Base-by-base conservation (phyloP, 2,329 filamentous ascomycete species). In the Blastomyces gilchristii region DNA sequence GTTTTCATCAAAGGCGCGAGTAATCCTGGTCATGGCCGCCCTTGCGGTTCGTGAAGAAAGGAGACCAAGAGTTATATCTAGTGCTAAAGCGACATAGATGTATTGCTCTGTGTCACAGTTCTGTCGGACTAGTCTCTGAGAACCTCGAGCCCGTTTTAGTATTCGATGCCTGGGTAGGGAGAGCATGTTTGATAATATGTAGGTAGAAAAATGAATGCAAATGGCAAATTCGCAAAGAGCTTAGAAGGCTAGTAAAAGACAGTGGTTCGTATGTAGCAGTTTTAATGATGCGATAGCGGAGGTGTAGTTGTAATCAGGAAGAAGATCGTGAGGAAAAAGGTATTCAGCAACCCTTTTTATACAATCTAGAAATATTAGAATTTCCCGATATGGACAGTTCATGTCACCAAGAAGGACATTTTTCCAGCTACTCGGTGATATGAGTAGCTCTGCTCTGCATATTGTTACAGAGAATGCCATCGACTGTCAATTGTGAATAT, bases 81-180 rank as follows among this genome's bases (percentile, higher is more conserved):
- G 41, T 28, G 58, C 58, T 49, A 43, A 60, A 16, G 58, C 58
- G 43, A 60, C 41, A 50, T 60, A 52, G 25, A 28, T 31, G 58
- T 60, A 50, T 60, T 47, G 22, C 41, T 31, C 41, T 14, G 58
- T 60, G 11, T n/a, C 28, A 8, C 11, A 2, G 16, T 4, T 8
- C 37, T 60, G 43, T 52, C 41, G 58, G 25, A 0, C 25, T 25
- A 60, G 37, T 12, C n/a, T 31, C 22, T 11, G n/a, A 8, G 47
- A 49, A 9, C 58, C 43, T 7, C 3, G 25, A 49, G 58, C 28
- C 14, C 58, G 25, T 49, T 52, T 28, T 25, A 50, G 2, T 31
- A 52, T 60, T 22, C 28, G 7, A 50, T 60, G 45, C 37, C 58
- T 60, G 6, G 58, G n/a, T 31, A 4, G 58, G 28, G 34, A 34